Base-by-base conservation (phyloP, 257 asterid genomes). In the Solanum piurae region DNA sequence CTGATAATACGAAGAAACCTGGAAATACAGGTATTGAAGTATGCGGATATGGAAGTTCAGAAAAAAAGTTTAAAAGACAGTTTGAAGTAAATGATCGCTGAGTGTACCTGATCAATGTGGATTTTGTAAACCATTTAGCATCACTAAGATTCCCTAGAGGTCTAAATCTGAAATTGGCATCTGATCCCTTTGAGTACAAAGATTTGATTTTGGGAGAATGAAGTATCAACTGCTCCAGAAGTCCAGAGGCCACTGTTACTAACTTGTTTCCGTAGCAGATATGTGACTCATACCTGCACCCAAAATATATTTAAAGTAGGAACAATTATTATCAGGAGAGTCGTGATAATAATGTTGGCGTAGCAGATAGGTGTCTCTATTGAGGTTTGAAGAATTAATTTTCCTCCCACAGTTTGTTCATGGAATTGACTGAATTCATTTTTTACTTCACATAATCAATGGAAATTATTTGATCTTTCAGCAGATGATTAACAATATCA, bases 1-100 rank as follows among this genome's bases (percentile, higher is more conserved):
- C 95, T 95, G 92, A 94, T 90, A 46, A 96, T 92, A 31, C 64
- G 89, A 52, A 98, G 94, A 90, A 96, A 96, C 90, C 99, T 98
- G 94, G 71, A 64, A 89, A 83, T 79, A 33, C 55, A 62, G 82
- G 83, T 75, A 86, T 80, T n/a, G 42, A 71, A 82, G 89, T 86
- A 62, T 87, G 72, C 9, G 20, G 29, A 49, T 29, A 82, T 4
- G 4, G 11, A 27, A 29, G 42, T 49, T 80, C 36, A 82, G 44
- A 82, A 82, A 49, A 46, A 29, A 82, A 31, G 12, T 49, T 82
- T 29, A 52, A 9, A 11, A 49, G 27, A 18, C 33, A 82, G 71
- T 31, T 49, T 49, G 86, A 52, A 31, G 71, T 31, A 82, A 18
- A 82, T 49, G 44, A 82, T 52, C 27, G 86, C 85, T 21, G 55